Evolutionary conservation across 2,329 filamentous ascomycete genomes (phyloP).

Genomic region (Periconia sp.): DNA sequence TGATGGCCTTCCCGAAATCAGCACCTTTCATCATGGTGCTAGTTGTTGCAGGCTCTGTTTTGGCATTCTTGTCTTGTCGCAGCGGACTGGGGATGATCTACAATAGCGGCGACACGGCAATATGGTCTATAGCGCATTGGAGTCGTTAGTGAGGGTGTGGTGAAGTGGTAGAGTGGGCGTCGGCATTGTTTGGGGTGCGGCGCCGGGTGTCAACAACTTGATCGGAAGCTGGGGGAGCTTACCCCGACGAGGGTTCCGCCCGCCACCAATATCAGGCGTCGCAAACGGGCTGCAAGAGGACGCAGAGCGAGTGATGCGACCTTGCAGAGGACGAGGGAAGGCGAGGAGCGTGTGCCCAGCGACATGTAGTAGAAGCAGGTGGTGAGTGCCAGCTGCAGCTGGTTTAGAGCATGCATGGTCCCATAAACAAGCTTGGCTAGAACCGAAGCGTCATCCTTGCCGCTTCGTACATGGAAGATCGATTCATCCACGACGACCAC

Average conservation of each 20-base stretch:
- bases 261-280: background rate
- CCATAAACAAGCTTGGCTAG: background rate
- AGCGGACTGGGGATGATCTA: constrained; percentile 14
- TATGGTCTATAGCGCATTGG: constrained; percentile 10
- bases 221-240: constrained; percentile 1
- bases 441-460: background rate
- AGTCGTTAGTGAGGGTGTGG: constrained; percentile 13
- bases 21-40: constrained; percentile 40
- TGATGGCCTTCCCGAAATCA: constrained; percentile 49
- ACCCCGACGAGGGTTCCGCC: constrained; percentile 4
- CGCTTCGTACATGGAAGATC: too few relatives aligned
- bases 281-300: background rate
- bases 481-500: too few relatives aligned
- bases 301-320: constrained; percentile 1
- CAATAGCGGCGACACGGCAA: constrained; percentile 12
- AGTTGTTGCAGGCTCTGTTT: constrained; percentile 32
- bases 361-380: too few relatives aligned
- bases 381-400: too few relatives aligned
- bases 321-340: too few relatives aligned
- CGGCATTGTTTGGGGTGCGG: constrained; percentile 4
- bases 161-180: background rate
- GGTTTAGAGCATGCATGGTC: too few relatives aligned
- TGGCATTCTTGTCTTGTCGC: constrained; percentile 34
- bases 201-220: background rate
- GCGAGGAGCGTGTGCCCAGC: too few relatives aligned